These are phyloP conservation scores for Coemansia sp. DNA, from an alignment of 192 early-diverging fungal genomes.

Conservation along the genomic window DNA sequence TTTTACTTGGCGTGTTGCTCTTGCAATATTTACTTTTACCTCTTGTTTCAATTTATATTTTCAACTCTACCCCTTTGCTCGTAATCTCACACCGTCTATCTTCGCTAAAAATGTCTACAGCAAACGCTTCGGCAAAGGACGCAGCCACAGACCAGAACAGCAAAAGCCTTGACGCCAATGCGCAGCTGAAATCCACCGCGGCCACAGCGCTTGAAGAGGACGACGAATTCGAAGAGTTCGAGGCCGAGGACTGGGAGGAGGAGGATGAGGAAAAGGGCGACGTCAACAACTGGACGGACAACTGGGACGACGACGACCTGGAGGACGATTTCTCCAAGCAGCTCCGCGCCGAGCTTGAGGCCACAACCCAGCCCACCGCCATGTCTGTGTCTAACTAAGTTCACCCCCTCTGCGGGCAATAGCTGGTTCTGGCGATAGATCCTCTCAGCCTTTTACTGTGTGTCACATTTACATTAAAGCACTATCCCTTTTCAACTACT, in stretches of 20 bases:
- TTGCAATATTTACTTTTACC: background rate
- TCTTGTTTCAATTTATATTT: background rate
- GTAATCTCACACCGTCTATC: background rate
- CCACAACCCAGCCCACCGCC: conserved; percentile 26
- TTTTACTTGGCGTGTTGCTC: too few relatives aligned
- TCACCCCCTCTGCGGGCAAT: too few relatives aligned
- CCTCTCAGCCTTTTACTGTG: background rate
- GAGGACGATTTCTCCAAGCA: conserved; percentile 93
- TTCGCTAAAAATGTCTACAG: conserved; percentile 1
- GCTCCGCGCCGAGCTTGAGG: conserved; percentile 55
- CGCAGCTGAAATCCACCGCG: background rate
- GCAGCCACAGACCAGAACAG: background rate
- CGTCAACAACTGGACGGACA: conserved; percentile 71
- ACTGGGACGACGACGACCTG: conserved; percentile 90
- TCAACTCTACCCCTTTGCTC: conserved; percentile 5
- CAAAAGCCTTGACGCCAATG: background rate
- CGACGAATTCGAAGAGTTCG: conserved; percentile 95
- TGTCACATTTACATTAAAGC: background rate
- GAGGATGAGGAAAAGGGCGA: conserved; percentile 72
- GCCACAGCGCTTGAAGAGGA: conserved; percentile 66
- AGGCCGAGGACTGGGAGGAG: conserved; percentile 80
- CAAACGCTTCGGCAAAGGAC: background rate
- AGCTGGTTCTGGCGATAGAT: too few relatives aligned
- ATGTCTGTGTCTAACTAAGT: conserved; percentile 37
- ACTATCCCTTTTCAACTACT: background rate